Evolutionary conservation across 179 eudicot genomes (phyloP), one percentile per base, ranked within the genome.

Genomic region (Corrigiola litoralis): DNA sequence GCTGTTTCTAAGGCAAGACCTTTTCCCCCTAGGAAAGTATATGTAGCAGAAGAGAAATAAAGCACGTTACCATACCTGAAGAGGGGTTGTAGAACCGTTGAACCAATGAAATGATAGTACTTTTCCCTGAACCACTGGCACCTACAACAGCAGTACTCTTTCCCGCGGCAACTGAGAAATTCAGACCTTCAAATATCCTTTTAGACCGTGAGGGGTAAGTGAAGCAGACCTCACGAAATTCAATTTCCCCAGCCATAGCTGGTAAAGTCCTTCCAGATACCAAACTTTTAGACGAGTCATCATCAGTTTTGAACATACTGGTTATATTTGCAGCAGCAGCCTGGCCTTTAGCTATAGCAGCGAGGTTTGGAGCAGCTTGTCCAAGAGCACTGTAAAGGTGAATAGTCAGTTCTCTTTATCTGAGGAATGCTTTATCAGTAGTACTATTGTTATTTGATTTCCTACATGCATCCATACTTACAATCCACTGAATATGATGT

Each of bases 61-160:
- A n/a, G n/a, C n/a, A n/a, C n/a, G n/a, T n/a, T n/a, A n/a, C n/a
- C n/a, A n/a, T 76, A 86, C 92, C 89, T 74, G 87, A 76, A 52
- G 61, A 67, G 34, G 94, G 89, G 11, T 81, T 70, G 44, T 84
- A 87, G 61, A 87, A 87, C 20, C 87, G 73, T 72, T 87, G 87
- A 33, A 87, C 50, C 80, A 85, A 48, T 57, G 87, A 87, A 55
- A 87, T 67, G 16, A 85, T 57, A 3, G 90, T 87, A 80, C 90
- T 85, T 69, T 87, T 87, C 37, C 94, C 94, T 0, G 94, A 87
- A 20, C 94, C 94, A 74, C 94, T 87, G 27, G 84, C 83, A 48
- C 94, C 94, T 8, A 87, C 94, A 57, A 87, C 57, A 54, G 94
- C 94, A 66, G 81, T 71, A 24, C 75, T 79, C 74, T 81, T 80